These are phyloP conservation scores for Rhododendron henanense DNA, from an alignment of 148 eudicot species.

Conservation along the genomic window DNA sequence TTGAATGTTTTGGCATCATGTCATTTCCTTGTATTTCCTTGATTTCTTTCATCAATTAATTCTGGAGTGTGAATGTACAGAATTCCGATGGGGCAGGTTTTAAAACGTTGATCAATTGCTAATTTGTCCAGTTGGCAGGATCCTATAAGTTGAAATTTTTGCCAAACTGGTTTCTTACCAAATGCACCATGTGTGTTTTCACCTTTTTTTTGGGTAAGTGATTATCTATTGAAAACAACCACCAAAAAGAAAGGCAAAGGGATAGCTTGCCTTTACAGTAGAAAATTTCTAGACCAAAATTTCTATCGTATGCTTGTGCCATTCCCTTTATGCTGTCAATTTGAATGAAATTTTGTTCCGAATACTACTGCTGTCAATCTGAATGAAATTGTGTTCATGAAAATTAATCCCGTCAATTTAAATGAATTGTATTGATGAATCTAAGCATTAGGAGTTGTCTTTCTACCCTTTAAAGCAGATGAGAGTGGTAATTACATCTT, in stretches of 20 bases:
- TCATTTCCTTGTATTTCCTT: background rate
- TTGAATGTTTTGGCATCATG: background rate
- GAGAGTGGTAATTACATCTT: background rate
- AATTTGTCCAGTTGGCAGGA: background rate
- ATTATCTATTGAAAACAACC: background rate
- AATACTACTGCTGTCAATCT: background rate
- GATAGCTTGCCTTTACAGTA: background rate
- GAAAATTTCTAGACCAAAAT: background rate
- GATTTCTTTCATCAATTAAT: background rate
- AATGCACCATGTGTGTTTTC: background rate
- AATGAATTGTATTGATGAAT: too few species aligned
- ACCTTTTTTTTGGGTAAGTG: background rate
- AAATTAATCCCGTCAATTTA: background rate
- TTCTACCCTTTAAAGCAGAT: background rate
- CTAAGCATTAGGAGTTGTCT: background rate
- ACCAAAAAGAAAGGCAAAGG: background rate
- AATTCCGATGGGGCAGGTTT: background rate
- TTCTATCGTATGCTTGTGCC: background rate
- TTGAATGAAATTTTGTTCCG: background rate
- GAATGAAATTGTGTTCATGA: background rate
- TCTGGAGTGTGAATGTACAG: background rate
- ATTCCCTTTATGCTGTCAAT: background rate
- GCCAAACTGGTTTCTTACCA: background rate
- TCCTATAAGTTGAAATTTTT: background rate
- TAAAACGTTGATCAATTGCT: background rate